Base-by-base conservation (phyloP, 306 rosid genomes). In the Vigna hirtella region DNA sequence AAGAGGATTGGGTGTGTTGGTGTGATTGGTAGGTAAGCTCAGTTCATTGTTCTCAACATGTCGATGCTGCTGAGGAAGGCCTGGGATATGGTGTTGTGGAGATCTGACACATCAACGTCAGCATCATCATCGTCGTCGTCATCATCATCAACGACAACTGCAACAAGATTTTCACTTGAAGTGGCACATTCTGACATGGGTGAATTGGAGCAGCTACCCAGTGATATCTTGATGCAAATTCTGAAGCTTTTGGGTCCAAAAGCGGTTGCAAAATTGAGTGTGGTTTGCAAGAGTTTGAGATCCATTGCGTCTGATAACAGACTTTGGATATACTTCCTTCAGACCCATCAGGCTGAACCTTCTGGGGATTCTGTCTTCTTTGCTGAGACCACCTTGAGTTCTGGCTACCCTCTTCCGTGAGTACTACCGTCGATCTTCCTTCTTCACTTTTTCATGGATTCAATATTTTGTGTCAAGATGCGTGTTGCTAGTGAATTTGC, bases 311-410 rank as follows among this genome's bases (percentile, higher is more conserved):
- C 82, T 12, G 91, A 88, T 70, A 71, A 92, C 22, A 77, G 79
- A 6, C 86, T 92, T 28, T 92, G 97, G 97, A 71, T 88, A 72
- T 81, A 79, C 82, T 90, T 90, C 84, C 74, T 88, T 72, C 89
- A 83, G 79, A 84, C 76, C 64, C 66, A 72, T 3, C 85, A 77
- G 4, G 72, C 55, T 48, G 67, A 83, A n/a, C 85, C 87, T 2
- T 77, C 86, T 5, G 89, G 90, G 86, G 91, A 87, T 61, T 77
- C 92, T 76, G 9, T 90, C 8, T 55, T 84, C 58, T 92, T 92
- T 83, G 87, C 93, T 18, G 97, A 92, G 67, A 79, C 84, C 71
- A 53, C 36, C 77, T 83, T 92, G 83, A 74, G 83, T 32, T 84
- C 68, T 69, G 91, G 89, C 43, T 74, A 82, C 76, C 93, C 93